These are phyloP conservation scores for Mycena olivaceomarginata DNA, from an alignment of 768 basidiomycete genomes.

Conservation along the genomic window DNA sequence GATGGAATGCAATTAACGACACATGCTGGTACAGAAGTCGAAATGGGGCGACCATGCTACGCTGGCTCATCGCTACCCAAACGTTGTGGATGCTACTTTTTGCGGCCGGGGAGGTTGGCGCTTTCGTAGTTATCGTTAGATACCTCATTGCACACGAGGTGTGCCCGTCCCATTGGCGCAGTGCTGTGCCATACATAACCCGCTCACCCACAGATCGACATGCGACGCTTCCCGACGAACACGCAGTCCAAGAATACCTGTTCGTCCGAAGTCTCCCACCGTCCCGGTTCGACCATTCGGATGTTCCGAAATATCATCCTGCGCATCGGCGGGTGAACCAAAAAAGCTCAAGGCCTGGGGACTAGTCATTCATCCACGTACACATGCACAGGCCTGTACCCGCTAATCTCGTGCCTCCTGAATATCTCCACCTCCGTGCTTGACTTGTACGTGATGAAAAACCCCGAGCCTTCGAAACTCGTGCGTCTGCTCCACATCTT, in stretches of 20 bases:
- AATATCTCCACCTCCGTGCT: slow-evolving; percentile 6
- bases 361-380: not conserved
- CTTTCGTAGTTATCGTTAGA: not conserved
- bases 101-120: not conserved
- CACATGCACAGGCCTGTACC: slow-evolving; percentile 15
- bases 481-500: slow-evolving; percentile 16
- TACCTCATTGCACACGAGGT: slow-evolving; percentile 12
- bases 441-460: slow-evolving; percentile 9
- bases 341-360: not conserved
- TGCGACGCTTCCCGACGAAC: not conserved
- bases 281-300: slow-evolving; percentile 15
- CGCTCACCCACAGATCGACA: not conserved
- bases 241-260: not conserved
- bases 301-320: slow-evolving; percentile 24
- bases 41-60: slow-evolving; percentile 26
- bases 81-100: slow-evolving; percentile 38
- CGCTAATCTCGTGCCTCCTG: slow-evolving; percentile 18
- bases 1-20: slow-evolving; percentile 8
- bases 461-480: not conserved
- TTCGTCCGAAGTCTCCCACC: slow-evolving; percentile 7
- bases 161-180: not conserved
- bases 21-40: slow-evolving; percentile 12
- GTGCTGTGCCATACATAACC: not conserved
- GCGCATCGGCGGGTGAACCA: not conserved
- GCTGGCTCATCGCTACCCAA: slow-evolving; percentile 51